A percentile compares a stretch with the other conserved stretches of the same genome.
Evolutionary conservation across 139 green algal species (phyloP).

Genomic region (Nannochloris sp.): DNA sequence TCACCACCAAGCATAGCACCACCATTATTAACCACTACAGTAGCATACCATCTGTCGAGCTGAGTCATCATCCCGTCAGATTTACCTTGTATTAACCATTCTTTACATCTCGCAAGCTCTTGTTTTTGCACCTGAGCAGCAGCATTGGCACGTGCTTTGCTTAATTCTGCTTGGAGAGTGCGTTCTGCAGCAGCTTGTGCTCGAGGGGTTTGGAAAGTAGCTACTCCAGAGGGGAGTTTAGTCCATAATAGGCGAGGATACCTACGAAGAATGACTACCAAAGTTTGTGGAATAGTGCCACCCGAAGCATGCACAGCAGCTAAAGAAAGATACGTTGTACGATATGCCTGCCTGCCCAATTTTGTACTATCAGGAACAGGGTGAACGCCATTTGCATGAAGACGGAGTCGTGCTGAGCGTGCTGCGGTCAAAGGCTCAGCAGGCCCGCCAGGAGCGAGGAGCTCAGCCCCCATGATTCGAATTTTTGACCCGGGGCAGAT

Average conservation of each 20-base stretch:
- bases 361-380: not conserved
- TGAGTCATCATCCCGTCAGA: not conserved
- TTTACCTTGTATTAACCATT: slow-evolving; percentile 2
- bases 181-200: not conserved
- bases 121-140: not conserved
- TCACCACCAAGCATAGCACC: not conserved
- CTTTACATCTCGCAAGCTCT: not conserved
- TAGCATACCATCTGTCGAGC: slow-evolving; percentile 1
- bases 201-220: not conserved
- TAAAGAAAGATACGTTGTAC: slow-evolving; percentile 22
- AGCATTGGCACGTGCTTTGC: not conserved
- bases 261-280: slow-evolving; percentile 30
- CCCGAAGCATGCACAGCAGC: not conserved
- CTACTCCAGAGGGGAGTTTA: slow-evolving; percentile 1
- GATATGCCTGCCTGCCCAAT: slow-evolving; percentile 18
- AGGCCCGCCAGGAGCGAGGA: slow-evolving; percentile 2
- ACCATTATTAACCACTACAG: not conserved
- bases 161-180: not conserved
- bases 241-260: slow-evolving; percentile 12
- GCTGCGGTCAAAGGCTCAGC: slow-evolving; percentile 20
- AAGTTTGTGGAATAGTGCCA: slow-evolving; percentile 28
- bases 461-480: slow-evolving; percentile 17
- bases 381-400: slow-evolving; percentile 6
- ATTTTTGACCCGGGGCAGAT: slow-evolving; percentile 21
- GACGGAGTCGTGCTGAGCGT: not conserved